Percentiles rank a stretch among this genome's conserved stretches.
Conservation (phyloP, 148 eudicot genomes). For the Talinum fruticosum region DNA sequence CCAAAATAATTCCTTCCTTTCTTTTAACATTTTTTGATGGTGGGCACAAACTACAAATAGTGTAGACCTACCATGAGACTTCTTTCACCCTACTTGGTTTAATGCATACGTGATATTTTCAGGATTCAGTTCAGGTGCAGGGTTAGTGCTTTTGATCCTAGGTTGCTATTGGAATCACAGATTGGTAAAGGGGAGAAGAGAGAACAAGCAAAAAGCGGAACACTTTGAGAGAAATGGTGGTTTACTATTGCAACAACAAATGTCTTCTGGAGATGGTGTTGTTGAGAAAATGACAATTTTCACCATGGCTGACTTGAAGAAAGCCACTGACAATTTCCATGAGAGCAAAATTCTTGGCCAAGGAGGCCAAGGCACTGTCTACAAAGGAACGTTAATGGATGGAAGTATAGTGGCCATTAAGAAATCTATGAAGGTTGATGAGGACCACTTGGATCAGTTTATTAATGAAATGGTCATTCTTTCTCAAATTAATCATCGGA, state of each 20-base stretch:
- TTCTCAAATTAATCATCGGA: no score
- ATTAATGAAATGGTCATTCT: slow-evolving; percentile 28
- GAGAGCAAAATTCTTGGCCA: not conserved
- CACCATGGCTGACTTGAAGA: not conserved
- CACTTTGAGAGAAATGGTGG: slow-evolving; percentile 31
- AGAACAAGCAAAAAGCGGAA: slow-evolving; percentile 17
- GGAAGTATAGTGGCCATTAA: not conserved
- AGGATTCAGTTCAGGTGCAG: slow-evolving; percentile 15
- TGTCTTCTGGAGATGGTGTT: slow-evolving; percentile 22
- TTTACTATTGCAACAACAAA: no score
- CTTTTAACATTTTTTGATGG: no score
- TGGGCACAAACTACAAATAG: no score
- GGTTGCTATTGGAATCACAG: slow-evolving; percentile 26
- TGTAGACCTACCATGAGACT: no score
- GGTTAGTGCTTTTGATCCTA: slow-evolving; percentile 13
- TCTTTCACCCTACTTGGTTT: no score
- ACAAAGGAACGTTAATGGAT: no score
- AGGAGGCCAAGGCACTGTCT: no score
- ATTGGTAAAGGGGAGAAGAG: slow-evolving; percentile 11
- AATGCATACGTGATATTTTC: no score
- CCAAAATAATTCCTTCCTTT: no score
- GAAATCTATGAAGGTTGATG: not conserved
- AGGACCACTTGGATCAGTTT: not conserved
- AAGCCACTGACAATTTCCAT: slow-evolving; percentile 1
- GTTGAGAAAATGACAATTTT: slow-evolving; percentile 14